Percentiles rank a stretch among this genome's conserved stretches.
These are phyloP conservation scores for Hypoxylon trugodes DNA, from an alignment of 495 filamentous ascomycete genomes.

Conservation along the genomic window DNA sequence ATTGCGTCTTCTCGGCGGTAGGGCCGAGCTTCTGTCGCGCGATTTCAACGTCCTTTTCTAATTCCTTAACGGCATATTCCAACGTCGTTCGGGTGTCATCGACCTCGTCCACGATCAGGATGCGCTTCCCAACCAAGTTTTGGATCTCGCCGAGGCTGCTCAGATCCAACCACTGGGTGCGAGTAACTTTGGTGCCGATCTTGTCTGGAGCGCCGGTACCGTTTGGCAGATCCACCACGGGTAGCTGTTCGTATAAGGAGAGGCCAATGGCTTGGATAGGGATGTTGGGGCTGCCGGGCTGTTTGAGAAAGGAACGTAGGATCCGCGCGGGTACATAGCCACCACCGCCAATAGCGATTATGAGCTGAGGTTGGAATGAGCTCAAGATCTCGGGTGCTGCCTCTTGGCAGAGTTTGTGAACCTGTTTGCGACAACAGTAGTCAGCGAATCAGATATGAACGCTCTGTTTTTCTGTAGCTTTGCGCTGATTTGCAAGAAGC, in stretches of 20 bases:
- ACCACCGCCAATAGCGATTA: slow-evolving; percentile 98
- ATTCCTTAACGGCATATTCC: slow-evolving; percentile 94
- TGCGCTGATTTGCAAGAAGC: neutral
- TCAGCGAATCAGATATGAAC: slow-evolving; percentile 22
- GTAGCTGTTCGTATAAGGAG: slow-evolving; percentile 90
- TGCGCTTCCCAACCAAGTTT: slow-evolving; percentile 94
- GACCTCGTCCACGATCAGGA: slow-evolving; percentile 98
- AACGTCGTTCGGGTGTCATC: slow-evolving; percentile 97
- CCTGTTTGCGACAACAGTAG: slow-evolving; percentile 58
- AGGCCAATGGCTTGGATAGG: slow-evolving; percentile 99
- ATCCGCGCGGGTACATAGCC: slow-evolving; percentile 98
- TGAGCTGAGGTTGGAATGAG: slow-evolving; percentile 88
- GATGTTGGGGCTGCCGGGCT: slow-evolving; percentile 87
- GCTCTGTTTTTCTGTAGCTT: no score
- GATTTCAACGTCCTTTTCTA: slow-evolving; percentile 93
- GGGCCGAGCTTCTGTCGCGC: slow-evolving; percentile 75
- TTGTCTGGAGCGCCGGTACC: slow-evolving; percentile 66
- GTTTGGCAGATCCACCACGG: slow-evolving; percentile 47
- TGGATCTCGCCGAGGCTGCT: slow-evolving; percentile 84
- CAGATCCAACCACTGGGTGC: slow-evolving; percentile 98
- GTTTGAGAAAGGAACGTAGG: slow-evolving; percentile 96
- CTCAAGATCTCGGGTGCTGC: slow-evolving; percentile 82
- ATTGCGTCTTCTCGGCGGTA: slow-evolving; percentile 77
- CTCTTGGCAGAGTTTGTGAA: slow-evolving; percentile 95
- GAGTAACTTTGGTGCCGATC: slow-evolving; percentile 91